phyloP scores from a whole-genome alignment of 345 rosid genomes.

The Aquilaria sinensis region DNA sequence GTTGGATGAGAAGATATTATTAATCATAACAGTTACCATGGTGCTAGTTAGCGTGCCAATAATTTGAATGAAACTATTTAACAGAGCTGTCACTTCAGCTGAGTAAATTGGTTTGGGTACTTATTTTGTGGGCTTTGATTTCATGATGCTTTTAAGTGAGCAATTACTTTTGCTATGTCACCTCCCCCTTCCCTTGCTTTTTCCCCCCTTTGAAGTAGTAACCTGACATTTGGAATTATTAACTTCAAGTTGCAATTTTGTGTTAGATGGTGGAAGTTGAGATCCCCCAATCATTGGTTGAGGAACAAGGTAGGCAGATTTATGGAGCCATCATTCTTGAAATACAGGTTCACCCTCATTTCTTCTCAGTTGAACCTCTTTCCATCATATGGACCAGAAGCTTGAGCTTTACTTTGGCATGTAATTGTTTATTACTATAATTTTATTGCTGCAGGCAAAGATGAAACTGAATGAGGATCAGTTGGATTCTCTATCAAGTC shows the following conservation, averaged over 20 bases:
- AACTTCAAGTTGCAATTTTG: background rate
- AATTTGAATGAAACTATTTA: too few species aligned
- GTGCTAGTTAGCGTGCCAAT: too few species aligned
- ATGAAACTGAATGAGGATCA: slow-evolving; percentile 74
- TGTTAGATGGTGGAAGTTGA: slow-evolving; percentile 88
- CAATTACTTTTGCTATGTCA: slow-evolving; percentile 3
- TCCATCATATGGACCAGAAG: background rate
- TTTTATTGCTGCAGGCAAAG: slow-evolving; percentile 43
- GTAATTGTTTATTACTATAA: background rate
- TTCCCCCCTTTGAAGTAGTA: background rate
- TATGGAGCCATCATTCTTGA: slow-evolving; percentile 86
- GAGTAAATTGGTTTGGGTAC: slow-evolving; percentile 4
- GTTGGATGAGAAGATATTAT: too few species aligned
- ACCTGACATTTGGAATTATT: background rate
- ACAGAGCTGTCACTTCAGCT: too few species aligned
- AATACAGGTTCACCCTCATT: slow-evolving; percentile 50
- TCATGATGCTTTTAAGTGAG: too few species aligned
- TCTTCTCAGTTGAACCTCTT: background rate
- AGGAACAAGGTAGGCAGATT: slow-evolving; percentile 94
- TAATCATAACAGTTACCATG: too few species aligned
- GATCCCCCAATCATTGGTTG: slow-evolving; percentile 78
- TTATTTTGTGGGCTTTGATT: too few species aligned
- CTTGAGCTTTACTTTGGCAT: background rate
- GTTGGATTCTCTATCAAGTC: slow-evolving; percentile 75
- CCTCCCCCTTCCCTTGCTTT: background rate